Percentiles rank a stretch among this genome's conserved stretches.
These are phyloP conservation scores for Theobroma grandiflorum DNA, from an alignment of 441 rosid genomes.

Conservation along the genomic window DNA sequence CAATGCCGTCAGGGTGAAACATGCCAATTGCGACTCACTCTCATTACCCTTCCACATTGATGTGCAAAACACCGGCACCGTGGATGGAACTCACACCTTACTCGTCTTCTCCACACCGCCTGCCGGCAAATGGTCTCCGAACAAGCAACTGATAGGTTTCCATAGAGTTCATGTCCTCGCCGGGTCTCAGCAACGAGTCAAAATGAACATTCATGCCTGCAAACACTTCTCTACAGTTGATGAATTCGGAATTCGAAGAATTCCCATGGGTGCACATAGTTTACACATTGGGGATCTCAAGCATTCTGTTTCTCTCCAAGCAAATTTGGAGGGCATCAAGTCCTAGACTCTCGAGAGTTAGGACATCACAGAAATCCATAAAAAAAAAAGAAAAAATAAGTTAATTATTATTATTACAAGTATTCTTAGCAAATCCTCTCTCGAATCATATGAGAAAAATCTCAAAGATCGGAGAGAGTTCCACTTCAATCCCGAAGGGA, in stretches of 20 bases:
- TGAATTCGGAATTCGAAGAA: slow-evolving; percentile 73
- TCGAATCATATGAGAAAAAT: background rate
- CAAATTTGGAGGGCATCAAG: slow-evolving; percentile 47
- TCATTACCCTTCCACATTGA: slow-evolving; percentile 56
- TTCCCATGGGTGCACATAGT: slow-evolving; percentile 79
- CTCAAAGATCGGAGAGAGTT: background rate
- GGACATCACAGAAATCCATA: background rate
- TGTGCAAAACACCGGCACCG: slow-evolving; percentile 64
- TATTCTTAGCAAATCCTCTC: background rate
- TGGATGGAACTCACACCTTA: slow-evolving; percentile 80
- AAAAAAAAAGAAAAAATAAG: background rate
- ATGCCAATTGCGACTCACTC: slow-evolving; percentile 58
- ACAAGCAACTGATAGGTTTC: slow-evolving; percentile 74
- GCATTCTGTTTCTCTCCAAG: slow-evolving; percentile 72
- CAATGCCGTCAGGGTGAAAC: slow-evolving; percentile 51
- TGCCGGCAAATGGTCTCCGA: slow-evolving; percentile 50
- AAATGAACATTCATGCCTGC: slow-evolving; percentile 65
- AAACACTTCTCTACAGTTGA: slow-evolving; percentile 82
- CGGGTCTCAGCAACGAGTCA: slow-evolving; percentile 54
- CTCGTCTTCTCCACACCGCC: slow-evolving; percentile 74
- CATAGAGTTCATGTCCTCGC: slow-evolving; percentile 69
- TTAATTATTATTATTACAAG: background rate
- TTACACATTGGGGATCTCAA: slow-evolving; percentile 81
- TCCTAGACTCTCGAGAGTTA: slow-evolving; percentile 6
- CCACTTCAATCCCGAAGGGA: slow-evolving; percentile 12